Evolutionary conservation across 2,329 filamentous ascomycete species (phyloP).

Genomic region (Trichophyton mentagrophytes): DNA sequence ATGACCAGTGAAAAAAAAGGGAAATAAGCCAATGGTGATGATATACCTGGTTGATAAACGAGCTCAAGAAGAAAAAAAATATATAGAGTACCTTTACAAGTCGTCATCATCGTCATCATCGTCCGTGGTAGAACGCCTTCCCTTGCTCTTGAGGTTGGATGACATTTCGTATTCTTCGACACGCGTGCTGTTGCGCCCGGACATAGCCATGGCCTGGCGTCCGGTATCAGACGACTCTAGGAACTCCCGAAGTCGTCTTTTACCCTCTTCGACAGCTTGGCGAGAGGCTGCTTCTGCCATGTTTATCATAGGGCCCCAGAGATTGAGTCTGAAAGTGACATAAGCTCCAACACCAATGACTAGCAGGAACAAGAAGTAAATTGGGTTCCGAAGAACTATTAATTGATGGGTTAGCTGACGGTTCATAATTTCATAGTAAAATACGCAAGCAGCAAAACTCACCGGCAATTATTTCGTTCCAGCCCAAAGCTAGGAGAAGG

Average conservation of each 20-base stretch:
- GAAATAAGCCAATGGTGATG: background rate
- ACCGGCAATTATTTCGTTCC: slow-evolving; percentile 96
- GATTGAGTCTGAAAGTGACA: slow-evolving; percentile 81
- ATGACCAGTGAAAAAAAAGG: background rate
- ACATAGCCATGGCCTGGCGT: slow-evolving; percentile 69
- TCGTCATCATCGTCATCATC: slow-evolving; percentile 10
- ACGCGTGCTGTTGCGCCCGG: slow-evolving; percentile 25
- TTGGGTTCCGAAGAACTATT: slow-evolving; percentile 77
- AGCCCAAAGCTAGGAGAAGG: slow-evolving; percentile 78
- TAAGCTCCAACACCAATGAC: slow-evolving; percentile 66
- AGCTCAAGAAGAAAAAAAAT: background rate
- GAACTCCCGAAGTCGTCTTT: slow-evolving; percentile 81
- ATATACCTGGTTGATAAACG: background rate
- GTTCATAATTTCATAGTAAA: background rate
- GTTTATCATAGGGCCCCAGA: slow-evolving; percentile 89
- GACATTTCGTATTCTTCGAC: slow-evolving; percentile 49
- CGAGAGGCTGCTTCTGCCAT: slow-evolving; percentile 81
- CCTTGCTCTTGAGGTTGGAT: slow-evolving; percentile 12
- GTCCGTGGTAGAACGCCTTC: background rate
- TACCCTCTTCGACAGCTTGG: slow-evolving; percentile 83
- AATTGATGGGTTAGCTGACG: slow-evolving; percentile 8
- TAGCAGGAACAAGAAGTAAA: slow-evolving; percentile 82
- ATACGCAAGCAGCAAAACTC: slow-evolving; percentile 28
- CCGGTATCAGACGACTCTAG: slow-evolving; percentile 77
- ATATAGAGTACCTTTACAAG: slow-evolving; percentile 6